Evolutionary conservation across 2,329 filamentous ascomycete genomes (phyloP).

Genomic region (Colletotrichum gloeosporioides): DNA sequence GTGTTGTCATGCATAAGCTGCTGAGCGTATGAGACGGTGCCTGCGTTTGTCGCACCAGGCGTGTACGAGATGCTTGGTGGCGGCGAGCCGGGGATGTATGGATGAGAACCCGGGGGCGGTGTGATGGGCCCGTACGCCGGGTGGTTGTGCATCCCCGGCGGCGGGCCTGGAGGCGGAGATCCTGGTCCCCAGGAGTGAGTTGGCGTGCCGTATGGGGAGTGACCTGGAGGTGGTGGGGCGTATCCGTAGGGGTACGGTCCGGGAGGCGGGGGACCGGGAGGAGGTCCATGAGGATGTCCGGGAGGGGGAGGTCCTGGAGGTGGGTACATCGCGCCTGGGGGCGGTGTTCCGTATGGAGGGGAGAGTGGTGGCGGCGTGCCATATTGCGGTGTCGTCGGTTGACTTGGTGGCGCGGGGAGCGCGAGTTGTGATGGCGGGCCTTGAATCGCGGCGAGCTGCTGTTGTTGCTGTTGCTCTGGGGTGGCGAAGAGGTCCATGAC

Average conservation of each 20-base stretch:
- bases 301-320: conserved; percentile 10
- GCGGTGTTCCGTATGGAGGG: conserved; percentile 24
- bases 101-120: background rate
- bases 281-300: background rate
- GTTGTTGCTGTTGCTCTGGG: conserved; percentile 29
- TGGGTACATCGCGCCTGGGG: background rate
- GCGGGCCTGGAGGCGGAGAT: background rate
- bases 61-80: background rate
- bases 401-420: conserved; percentile 55
- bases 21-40: conserved; percentile 53
- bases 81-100: background rate
- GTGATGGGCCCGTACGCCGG: background rate
- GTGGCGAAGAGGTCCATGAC: conserved; percentile 56
- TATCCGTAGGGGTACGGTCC: background rate
- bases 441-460: background rate
- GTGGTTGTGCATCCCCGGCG: background rate
- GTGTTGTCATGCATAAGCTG: conserved; percentile 62
- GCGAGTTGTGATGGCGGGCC: conserved; percentile 2
- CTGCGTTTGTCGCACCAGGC: conserved; percentile 27
- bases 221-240: background rate
- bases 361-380: background rate
- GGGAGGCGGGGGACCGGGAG: background rate
- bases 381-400: conserved; percentile 28
- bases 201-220: background rate
- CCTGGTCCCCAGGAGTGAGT: background rate